phyloP scores from a whole-genome alignment of 23 red algal species.

The Gracilaria domingensis region DNA sequence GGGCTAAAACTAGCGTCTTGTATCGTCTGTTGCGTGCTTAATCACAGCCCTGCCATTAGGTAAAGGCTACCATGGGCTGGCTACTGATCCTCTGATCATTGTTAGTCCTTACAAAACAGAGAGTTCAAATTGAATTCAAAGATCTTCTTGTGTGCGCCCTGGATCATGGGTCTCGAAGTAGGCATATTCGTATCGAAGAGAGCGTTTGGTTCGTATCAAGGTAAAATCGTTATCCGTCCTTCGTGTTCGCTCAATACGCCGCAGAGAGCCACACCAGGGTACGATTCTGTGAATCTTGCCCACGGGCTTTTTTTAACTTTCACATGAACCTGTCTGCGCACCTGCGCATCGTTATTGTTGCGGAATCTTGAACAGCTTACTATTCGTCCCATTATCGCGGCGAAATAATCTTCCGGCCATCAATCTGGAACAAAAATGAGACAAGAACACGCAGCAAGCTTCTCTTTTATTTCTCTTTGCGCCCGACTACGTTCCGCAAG shows the following conservation, averaged over 20 bases:
- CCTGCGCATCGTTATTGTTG: background rate
- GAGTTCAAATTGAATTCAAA: conserved; percentile 5
- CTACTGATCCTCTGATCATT: background rate
- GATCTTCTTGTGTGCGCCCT: too few relatives aligned
- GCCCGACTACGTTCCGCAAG: conserved; percentile 40
- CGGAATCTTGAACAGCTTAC: background rate
- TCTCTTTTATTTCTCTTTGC: conserved; percentile 25
- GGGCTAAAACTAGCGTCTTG: too few relatives aligned
- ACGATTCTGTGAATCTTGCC: background rate
- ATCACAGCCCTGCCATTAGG: too few relatives aligned
- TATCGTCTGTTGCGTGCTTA: too few relatives aligned
- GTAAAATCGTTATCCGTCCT: too few relatives aligned
- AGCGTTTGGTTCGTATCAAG: too few relatives aligned
- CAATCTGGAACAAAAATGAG: background rate
- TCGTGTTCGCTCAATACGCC: too few relatives aligned
- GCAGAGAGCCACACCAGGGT: background rate
- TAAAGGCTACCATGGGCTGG: background rate
- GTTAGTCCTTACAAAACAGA: background rate
- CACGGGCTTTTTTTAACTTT: background rate
- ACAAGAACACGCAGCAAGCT: conserved; percentile 20
- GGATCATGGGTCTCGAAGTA: too few relatives aligned
- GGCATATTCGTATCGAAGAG: too few relatives aligned
- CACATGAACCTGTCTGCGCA: background rate
- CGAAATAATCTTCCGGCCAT: too few relatives aligned
- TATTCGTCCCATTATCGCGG: background rate